phyloP scores from a whole-genome alignment of 257 asterid genomes.

The Penstemon newberryi region DNA sequence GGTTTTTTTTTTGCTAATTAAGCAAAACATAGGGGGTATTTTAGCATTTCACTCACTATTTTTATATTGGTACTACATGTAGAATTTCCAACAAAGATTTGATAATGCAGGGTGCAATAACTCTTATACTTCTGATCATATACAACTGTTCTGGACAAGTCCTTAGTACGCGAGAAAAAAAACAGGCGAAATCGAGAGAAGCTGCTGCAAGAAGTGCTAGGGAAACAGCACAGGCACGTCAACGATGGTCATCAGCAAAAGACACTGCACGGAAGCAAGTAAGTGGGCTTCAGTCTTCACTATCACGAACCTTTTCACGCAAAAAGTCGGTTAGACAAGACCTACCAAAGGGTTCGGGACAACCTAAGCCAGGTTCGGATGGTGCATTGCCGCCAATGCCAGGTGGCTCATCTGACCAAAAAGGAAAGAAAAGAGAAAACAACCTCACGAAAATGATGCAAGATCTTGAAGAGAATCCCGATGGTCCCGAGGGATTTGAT shows the following conservation, averaged over 20 bases:
- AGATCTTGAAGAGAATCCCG: conserved; percentile 87
- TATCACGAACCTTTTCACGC: conserved; percentile 87
- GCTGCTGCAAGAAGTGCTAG: conserved; percentile 88
- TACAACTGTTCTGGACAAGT: conserved; percentile 97
- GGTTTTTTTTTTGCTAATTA: no score
- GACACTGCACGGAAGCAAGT: conserved; percentile 72
- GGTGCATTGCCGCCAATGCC: conserved; percentile 70
- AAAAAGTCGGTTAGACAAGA: conserved; percentile 56
- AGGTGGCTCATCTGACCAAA: conserved; percentile 37
- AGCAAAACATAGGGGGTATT: no score
- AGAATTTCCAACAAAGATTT: not conserved
- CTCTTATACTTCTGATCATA: conserved; percentile 75
- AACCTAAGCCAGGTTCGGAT: conserved; percentile 68
- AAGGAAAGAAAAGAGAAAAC: conserved; percentile 60
- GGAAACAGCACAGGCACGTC: conserved; percentile 85
- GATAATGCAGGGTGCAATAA: conserved; percentile 62
- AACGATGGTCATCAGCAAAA: conserved; percentile 90
- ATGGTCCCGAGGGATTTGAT: conserved; percentile 75
- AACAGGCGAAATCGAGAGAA: conserved; percentile 90
- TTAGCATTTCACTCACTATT: no score
- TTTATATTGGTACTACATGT: no score
- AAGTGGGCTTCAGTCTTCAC: conserved; percentile 49
- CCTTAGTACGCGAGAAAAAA: conserved; percentile 69
- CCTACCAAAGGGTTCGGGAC: conserved; percentile 42
- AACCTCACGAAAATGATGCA: conserved; percentile 88